These are phyloP conservation scores for Antitrichia curtipendula DNA, from an alignment of 225 moss, liverwort and hornwort genomes.

Conservation along the genomic window DNA sequence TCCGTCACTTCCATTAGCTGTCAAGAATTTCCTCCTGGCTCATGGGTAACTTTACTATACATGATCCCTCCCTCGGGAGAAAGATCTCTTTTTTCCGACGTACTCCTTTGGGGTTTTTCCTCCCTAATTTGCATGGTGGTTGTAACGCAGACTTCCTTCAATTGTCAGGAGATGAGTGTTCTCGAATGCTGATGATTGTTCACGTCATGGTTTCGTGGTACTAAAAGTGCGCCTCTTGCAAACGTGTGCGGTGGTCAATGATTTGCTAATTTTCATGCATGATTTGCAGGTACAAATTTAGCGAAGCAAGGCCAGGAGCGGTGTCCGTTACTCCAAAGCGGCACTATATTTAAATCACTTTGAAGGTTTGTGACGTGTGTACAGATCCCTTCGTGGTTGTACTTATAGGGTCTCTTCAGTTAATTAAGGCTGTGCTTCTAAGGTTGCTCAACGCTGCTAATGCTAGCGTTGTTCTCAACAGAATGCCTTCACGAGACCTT, in stretches of 20 bases:
- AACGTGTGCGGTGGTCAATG: background rate
- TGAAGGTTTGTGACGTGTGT: background rate
- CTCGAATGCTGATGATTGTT: background rate
- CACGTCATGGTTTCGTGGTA: background rate
- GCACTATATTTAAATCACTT: conserved; percentile 10
- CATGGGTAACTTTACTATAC: conserved; percentile 17
- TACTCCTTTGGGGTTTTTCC: background rate
- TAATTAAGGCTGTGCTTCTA: background rate
- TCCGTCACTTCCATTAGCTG: conserved; percentile 44
- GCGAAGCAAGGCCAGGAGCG: conserved; percentile 26
- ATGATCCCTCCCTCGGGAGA: background rate
- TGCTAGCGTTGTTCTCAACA: background rate
- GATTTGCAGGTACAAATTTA: conserved; percentile 36
- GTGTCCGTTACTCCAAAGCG: conserved; percentile 35
- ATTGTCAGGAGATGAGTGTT: background rate
- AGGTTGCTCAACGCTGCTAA: background rate
- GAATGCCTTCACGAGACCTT: background rate
- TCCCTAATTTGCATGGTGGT: background rate
- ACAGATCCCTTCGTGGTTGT: conserved; percentile 8
- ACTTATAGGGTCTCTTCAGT: background rate
- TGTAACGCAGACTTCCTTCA: background rate
- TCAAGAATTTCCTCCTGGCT: conserved; percentile 42
- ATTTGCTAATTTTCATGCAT: background rate
- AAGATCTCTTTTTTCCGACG: background rate
- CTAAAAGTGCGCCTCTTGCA: background rate